A percentile compares a stretch with the other conserved stretches of the same genome.
These are phyloP conservation scores for Aspergillus transmontanensis DNA, from an alignment of 2,329 filamentous ascomycete genomes.

Conservation along the genomic window DNA sequence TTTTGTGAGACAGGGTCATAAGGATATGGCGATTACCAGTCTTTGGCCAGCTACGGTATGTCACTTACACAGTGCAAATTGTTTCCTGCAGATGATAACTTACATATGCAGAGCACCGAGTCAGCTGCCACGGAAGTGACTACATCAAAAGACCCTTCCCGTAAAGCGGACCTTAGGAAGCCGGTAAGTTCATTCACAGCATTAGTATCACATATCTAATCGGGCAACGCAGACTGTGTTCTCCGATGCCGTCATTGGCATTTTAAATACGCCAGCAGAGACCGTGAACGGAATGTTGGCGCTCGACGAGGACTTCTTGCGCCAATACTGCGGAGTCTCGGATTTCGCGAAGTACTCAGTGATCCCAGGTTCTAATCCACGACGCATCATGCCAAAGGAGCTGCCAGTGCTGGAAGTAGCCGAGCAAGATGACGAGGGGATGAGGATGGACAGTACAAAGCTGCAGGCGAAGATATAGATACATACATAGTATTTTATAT, in stretches of 20 bases:
- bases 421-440: conserved; percentile 81
- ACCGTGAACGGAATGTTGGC: conserved; percentile 71
- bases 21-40: conserved; percentile 74
- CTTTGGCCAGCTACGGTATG: conserved; percentile 78
- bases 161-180: conserved; percentile 63
- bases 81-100: not conserved
- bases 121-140: conserved; percentile 69
- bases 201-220: not conserved
- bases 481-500: no score
- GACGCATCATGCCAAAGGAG: conserved; percentile 74
- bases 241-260: conserved; percentile 75
- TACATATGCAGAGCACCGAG: conserved; percentile 62
- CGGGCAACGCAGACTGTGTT: conserved; percentile 61
- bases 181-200: conserved; percentile 41
- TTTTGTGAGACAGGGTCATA: conserved; percentile 66
- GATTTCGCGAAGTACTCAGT: conserved; percentile 76
- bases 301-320: conserved; percentile 80
- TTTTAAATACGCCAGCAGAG: conserved; percentile 62
- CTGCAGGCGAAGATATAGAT: conserved; percentile 30
- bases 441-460: conserved; percentile 65
- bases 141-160: conserved; percentile 47
- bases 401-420: conserved; percentile 71
- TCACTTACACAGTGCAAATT: conserved; percentile 11
- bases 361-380: conserved; percentile 63
- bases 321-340: conserved; percentile 61